Evolutionary conservation across 306 rosid species (phyloP).

Genomic region (Cucurbita pepo): DNA sequence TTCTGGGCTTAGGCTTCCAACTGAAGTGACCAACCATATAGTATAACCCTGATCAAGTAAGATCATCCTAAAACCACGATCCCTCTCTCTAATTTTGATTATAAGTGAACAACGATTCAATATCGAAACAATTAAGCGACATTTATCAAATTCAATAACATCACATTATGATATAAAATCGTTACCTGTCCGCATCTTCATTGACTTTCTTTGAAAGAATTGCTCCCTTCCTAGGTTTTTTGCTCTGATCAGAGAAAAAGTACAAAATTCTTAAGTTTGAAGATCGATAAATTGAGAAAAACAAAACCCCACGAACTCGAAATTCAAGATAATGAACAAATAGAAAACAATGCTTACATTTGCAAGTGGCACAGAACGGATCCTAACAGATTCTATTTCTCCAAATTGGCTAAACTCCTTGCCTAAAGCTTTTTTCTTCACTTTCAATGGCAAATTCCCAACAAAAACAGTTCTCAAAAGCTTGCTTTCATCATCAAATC

Average conservation of each 20-base stretch:
- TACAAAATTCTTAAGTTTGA: not conserved
- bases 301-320: not conserved
- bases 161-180: not conserved
- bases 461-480: slow-evolving; percentile 88
- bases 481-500: slow-evolving; percentile 75
- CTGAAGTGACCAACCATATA: too few relatives aligned
- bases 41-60: not conserved
- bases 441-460: slow-evolving; percentile 68
- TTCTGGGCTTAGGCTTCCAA: too few relatives aligned
- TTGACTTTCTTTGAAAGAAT: slow-evolving; percentile 52
- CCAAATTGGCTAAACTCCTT: slow-evolving; percentile 71
- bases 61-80: not conserved
- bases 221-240: slow-evolving; percentile 75
- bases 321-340: not conserved
- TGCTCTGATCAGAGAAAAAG: slow-evolving; percentile 31
- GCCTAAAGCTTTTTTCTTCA: slow-evolving; percentile 59
- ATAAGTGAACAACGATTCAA: not conserved
- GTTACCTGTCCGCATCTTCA: slow-evolving; percentile 67
- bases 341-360: slow-evolving; percentile 47
- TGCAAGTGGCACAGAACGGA: slow-evolving; percentile 73
- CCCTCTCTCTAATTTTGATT: not conserved
- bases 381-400: slow-evolving; percentile 85
- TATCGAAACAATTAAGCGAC: not conserved
- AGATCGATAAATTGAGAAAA: not conserved
- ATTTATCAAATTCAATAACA: not conserved